Base-by-base conservation (phyloP, 73 alveolate species). In the Symbiodinium natans region DNA sequence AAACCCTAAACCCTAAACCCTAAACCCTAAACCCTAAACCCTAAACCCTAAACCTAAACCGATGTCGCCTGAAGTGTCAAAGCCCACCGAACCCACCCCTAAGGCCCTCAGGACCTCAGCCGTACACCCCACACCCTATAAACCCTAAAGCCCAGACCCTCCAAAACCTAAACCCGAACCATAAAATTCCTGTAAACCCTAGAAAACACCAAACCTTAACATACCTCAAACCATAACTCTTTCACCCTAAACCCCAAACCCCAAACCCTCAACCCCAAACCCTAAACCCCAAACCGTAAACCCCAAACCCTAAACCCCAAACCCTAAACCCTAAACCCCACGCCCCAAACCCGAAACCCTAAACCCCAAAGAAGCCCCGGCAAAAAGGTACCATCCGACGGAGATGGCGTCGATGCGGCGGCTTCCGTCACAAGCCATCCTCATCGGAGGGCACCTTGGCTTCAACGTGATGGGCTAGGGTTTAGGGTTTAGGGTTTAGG, bases 401-500 rank as follows among this genome's bases (percentile, higher is more conserved):
- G 84, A 74, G 84, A 74, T 74, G 84, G 84, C 84, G 43, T 0
- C 29, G 31, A 74, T 74, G 84, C 41, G 84, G 34, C 84, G 84
- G 31, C 29, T 74, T 25, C 84, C 84, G 6, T n/a, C 43, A 23
- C 80, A 27, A 63, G 84, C 43, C 0, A 23, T 74, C 42, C 84
- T 74, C 25, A 34, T 74, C n/a, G 84, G 84, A 9, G 84, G 84
- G 43, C 6, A 46, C 59, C 13, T 46, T 46, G 59, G 59, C 21
- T 46, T 46, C 13, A 46, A 13, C 21, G 59, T 9, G 6, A 46
- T 13, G n/a, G n/a, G n/a, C n/a, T 13, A 19, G 31, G 74, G 25
- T 56, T 56, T 19, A 56, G 25, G 74, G 74, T n/a, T 56, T 56
- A 13, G 2, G 74, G 31, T 19, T 56, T 56, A 56, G 74, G 33